Evolutionary conservation across 805 yeast species (phyloP), one percentile per base, ranked within the genome.

Genomic region (Teunomyces aglyptinius): DNA sequence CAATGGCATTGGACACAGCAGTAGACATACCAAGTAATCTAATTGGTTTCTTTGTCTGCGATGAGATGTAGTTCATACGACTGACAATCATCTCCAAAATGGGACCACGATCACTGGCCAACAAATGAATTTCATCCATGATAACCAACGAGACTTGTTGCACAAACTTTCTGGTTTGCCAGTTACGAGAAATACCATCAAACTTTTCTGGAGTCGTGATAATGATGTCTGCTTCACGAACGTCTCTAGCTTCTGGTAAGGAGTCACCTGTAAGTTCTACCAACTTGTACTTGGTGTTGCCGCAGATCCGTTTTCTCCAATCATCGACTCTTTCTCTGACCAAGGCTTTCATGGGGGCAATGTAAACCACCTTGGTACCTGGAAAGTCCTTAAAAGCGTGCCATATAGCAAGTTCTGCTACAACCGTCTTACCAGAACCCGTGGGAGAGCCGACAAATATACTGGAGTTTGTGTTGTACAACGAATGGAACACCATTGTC

Each of bases 401-500:
- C 97, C 98, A 94, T 12, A 94, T 88, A 0, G 98, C 98, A 46
- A 94, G 67, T 61, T 94, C 99, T 0, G 98, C 96, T 24, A 95
- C 98, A 28, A 94, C 86, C 0, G 99, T 94, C 65, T 94, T 94
- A 55, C 99, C 99, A 0, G 85, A 78, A 0, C 99, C 99, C 2
- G 99, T 94, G 2, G 99, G 99, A 0, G 98, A 90, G 7, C 99
- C 99, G 38, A 94, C 88, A 64, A 94, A 87, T 0, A 86, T 91
- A 61, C 86, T 87, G 1, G 85, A 77, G 51, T 86, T 80, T 1
- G 85, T 70, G 63, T 94, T 83, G 68, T 91, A 94, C 39, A 94
- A 67, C 0, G 96, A 80, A 60, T 91, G 96, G 69, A 94, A 94
- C 0, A 86, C 80, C 98, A 92, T 92, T 0, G 98, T 92, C 67